These are phyloP conservation scores for Plasmodium vivax DNA, from an alignment of 169 alveolate species.

Conservation along the genomic window DNA sequence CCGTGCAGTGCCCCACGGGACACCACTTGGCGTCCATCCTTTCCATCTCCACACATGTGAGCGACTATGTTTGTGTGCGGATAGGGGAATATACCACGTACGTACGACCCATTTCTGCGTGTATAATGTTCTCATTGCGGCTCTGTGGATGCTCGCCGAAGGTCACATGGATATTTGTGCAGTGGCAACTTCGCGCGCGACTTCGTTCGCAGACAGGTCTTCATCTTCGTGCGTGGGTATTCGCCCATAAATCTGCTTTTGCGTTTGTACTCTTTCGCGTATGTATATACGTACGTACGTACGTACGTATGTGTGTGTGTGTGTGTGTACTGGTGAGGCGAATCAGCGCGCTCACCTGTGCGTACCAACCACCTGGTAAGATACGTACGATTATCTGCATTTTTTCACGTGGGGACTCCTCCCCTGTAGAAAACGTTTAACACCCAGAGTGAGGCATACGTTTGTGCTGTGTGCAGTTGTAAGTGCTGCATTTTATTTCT, in stretches of 20 bases:
- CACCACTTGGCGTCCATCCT: not conserved
- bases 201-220: not conserved
- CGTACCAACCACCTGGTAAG: not conserved
- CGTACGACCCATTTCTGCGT: not conserved
- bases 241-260: not conserved
- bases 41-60: not conserved
- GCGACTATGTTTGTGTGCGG: not conserved
- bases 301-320: not conserved
- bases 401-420: not conserved
- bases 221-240: not conserved
- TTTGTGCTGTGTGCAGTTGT: not conserved
- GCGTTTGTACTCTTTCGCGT: not conserved
- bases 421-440: not conserved
- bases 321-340: not conserved
- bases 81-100: not conserved
- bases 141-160: not conserved
- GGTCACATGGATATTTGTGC: not conserved
- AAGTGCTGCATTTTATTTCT: not conserved
- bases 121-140: not conserved
- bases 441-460: not conserved
- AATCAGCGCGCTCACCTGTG: not conserved
- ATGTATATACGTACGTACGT: not conserved
- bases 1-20: not conserved
- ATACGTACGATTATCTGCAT: not conserved
- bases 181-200: not conserved